Base-by-base conservation (phyloP, 305 asterid species). In the Fraxinus xanthoxyloides region DNA sequence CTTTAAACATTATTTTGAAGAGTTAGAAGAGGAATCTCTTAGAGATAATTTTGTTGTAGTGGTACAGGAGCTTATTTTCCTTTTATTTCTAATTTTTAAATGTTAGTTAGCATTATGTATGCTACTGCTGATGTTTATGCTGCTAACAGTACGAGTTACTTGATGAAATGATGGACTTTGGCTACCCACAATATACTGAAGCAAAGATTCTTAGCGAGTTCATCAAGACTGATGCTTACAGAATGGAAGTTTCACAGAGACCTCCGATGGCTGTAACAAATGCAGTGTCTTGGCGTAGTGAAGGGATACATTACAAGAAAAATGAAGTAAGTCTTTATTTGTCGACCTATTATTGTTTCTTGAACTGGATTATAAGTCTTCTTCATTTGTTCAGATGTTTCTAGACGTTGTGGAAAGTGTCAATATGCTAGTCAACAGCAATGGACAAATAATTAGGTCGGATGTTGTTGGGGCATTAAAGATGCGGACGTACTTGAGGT, bases 201-300 rank as follows among this genome's bases (percentile, higher is more conserved):
- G 99, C 98, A 36, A 95, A 93, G 92, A 95, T 95, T 85, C 98
- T 95, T 15, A 93, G 98, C 23, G 99, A 95, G 90, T 95, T 94
- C 89, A 95, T 95, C 77, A 95, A 95, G 91, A 94, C 97, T 23
- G 99, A 95, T 89, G 99, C 99, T 84, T 95, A 95, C 84, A 89
- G 98, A 85, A 92, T 95, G 99, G 99, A 95, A 87, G 97, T 92
- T 77, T 56, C 95, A 17, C 99, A 95, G 88, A 93, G 98, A 86
- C 99, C 99, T 86, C 99, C 99, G 36, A 95, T 95, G 98, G 99
- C 99, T 0, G 99, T 95, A 43, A 95, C 99, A 77, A 95, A 95
- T 91, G 99, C 99, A 63, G 99, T 95, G 77, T 95, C 99, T 0
- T 95, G 99, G 99, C 98, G 99, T 79, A 95, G 99, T 38, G 99